phyloP scores from a whole-genome alignment of 306 rosid species.

The Malus sylvestris region DNA sequence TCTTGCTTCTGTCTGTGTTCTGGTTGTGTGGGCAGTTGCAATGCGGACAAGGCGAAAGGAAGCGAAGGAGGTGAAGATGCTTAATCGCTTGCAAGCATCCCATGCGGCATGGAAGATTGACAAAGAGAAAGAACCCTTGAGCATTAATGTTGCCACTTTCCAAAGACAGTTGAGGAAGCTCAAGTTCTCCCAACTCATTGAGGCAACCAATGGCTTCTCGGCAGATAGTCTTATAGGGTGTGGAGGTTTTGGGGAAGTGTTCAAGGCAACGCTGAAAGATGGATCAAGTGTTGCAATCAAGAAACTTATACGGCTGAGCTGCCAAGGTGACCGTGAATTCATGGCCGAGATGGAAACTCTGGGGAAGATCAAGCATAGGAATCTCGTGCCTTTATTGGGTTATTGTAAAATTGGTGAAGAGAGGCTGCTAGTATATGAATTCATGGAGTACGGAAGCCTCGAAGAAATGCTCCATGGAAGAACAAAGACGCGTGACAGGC shows the following conservation, averaged over 20 bases:
- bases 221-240: constrained; percentile 88
- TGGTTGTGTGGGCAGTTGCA: constrained; percentile 88
- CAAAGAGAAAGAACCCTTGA: constrained; percentile 88
- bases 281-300: constrained; percentile 94
- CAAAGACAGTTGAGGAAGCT: constrained; percentile 94
- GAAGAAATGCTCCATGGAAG: constrained; percentile 96
- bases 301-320: constrained; percentile 82
- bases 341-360: constrained; percentile 98
- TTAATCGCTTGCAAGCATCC: constrained; percentile 71
- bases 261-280: constrained; percentile 83
- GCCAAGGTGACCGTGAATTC: constrained; percentile 96
- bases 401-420: constrained; percentile 95
- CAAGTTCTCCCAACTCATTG: constrained; percentile 87
- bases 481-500: constrained; percentile 43
- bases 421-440: constrained; percentile 89
- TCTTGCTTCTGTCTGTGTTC: constrained; percentile 68
- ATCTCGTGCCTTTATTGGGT: constrained; percentile 82
- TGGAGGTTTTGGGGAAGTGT: constrained; percentile 98
- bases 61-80: constrained; percentile 89
- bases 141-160: constrained; percentile 94
- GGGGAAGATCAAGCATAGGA: constrained; percentile 87
- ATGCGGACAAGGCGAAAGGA: constrained; percentile 78
- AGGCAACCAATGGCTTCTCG: constrained; percentile 97
- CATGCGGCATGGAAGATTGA: constrained; percentile 98
- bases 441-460: constrained; percentile 93